phyloP scores from a whole-genome alignment of 2,329 filamentous ascomycete species.

The Claviceps monticola region DNA sequence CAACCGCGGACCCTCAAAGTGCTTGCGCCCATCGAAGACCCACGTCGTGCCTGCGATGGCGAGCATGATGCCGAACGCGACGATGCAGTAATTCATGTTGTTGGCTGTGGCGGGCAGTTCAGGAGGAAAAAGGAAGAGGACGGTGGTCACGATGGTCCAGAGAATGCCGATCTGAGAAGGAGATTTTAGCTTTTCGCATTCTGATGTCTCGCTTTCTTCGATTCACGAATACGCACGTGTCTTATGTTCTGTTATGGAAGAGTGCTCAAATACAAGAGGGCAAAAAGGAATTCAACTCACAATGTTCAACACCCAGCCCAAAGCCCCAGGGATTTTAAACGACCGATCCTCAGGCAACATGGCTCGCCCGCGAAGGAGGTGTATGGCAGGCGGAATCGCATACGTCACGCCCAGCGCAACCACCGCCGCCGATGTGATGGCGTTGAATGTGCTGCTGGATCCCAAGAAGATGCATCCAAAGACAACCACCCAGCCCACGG shows the following conservation, averaged over 20 bases:
- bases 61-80: slow-evolving; percentile 33
- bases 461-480: slow-evolving; percentile 61
- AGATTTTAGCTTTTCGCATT: too few relatives aligned
- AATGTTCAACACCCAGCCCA: slow-evolving; percentile 24
- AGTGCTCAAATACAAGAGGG: too few relatives aligned
- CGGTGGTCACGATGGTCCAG: slow-evolving; percentile 55
- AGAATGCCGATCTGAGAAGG: slow-evolving; percentile 33
- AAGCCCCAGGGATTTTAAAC: slow-evolving; percentile 22
- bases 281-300: slow-evolving; percentile 2
- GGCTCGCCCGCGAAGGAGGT: slow-evolving; percentile 50
- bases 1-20: slow-evolving; percentile 25
- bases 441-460: slow-evolving; percentile 53
- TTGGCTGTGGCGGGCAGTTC: slow-evolving; percentile 45
- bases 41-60: slow-evolving; percentile 29
- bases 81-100: slow-evolving; percentile 52
- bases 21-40: slow-evolving; percentile 32
- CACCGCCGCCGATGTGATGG: slow-evolving; percentile 58
- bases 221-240: too few relatives aligned
- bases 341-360: slow-evolving; percentile 41
- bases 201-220: too few relatives aligned
- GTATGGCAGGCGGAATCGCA: slow-evolving; percentile 59
- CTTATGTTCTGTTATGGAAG: too few relatives aligned
- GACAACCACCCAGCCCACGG: slow-evolving; percentile 45
- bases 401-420: slow-evolving; percentile 63
- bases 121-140: slow-evolving; percentile 64